Conservation (phyloP, 2,329 filamentous ascomycete species). For the Botrytis aclada region DNA sequence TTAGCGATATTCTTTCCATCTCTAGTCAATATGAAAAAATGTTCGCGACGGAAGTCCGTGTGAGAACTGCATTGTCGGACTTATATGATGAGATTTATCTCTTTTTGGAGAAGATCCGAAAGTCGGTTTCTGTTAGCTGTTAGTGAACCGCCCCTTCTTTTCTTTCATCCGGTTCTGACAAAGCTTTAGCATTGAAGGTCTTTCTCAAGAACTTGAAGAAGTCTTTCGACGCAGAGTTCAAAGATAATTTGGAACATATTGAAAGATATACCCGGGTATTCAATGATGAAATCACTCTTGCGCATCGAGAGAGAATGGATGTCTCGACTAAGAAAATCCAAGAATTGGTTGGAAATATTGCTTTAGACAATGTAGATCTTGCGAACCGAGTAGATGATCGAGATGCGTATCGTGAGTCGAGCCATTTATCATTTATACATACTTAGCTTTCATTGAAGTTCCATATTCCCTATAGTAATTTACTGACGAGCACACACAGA, state of each 20-base stretch:
- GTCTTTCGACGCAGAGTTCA: slow-evolving; percentile 14
- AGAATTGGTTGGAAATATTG: slow-evolving; percentile 2
- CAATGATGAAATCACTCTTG: slow-evolving; percentile 17
- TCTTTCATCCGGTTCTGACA: background rate
- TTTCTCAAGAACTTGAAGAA: slow-evolving; percentile 13
- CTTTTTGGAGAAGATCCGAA: slow-evolving; percentile 12
- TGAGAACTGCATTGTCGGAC: background rate
- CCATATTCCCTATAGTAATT: too few relatives aligned
- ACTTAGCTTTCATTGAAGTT: too few relatives aligned
- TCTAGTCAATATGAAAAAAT: slow-evolving; percentile 16
- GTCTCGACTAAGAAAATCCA: slow-evolving; percentile 9
- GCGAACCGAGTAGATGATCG: background rate
- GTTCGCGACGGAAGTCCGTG: slow-evolving; percentile 14
- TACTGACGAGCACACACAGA: background rate
- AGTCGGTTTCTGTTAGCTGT: slow-evolving; percentile 9
- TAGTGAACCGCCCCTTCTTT: background rate
- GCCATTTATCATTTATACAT: background rate
- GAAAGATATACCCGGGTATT: slow-evolving; percentile 17
- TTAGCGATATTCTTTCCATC: slow-evolving; percentile 12
- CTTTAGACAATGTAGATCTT: slow-evolving; percentile 5
- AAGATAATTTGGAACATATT: slow-evolving; percentile 14
- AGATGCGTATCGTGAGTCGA: background rate
- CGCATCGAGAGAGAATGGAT: slow-evolving; percentile 12
- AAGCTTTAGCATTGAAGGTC: background rate
- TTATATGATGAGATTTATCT: slow-evolving; percentile 18